Evolutionary conservation across 768 basidiomycete genomes (phyloP), one percentile per base, ranked within the genome.

Genomic region (Tricholoma hemisulphureum): DNA sequence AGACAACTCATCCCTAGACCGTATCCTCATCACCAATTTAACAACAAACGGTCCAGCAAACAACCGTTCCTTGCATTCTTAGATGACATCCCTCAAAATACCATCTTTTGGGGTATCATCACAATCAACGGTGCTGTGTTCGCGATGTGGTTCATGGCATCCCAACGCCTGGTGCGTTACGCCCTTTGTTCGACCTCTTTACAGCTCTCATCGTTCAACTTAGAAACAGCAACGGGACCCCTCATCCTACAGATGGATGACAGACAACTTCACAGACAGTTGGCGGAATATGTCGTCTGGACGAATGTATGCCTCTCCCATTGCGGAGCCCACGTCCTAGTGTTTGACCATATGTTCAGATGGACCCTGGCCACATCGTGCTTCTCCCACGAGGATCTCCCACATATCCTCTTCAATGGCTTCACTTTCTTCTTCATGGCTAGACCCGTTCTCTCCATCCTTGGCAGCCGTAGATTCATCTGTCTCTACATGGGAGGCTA

Each of bases 371-470:
- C 91, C 9, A 89, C 91, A 0, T 75, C 82, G 16, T 79, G 77
- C 58, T 93, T 94, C 75, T 90, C 89, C 4, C 90, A 93, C 64
- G 69, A 78, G 61, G 76, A 80, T 26, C 35, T 77, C n/a, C 60
- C 67, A 0, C 91, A 93, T 65, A 80, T 89, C 3, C 61, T 90
- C n/a, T 78, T 91, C 69, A 93, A 93, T 65, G 84, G 83, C n/a
- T 80, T 91, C 65, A 85, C 87, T 0, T 90, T 84, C 71, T 91
- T 79, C 71, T 93, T 89, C 73, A 83, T 92, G 81, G 88, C 86
- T 0, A 83, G 79, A 1, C 71, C 83, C 2, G 83, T 89, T 48
- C 76, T 93, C 24, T 64, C 72, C 16, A 71, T 87, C 45, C 77
- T 93, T 10, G 89, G 90, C 0, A 86, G 83, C 64, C 73, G 80